Percentiles rank a stretch among this genome's conserved stretches.
These are phyloP conservation scores for Prunus persica DNA, from an alignment of 306 rosid species.

Conservation along the genomic window Prunus_persica_NCBIv2 NC_034009.1:3767001-3767500, in stretches of 20 bases:
- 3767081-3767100: slow-evolving; percentile 33
- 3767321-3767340: neutral
- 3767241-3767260: neutral
- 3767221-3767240: slow-evolving; percentile 58
- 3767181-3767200: slow-evolving; percentile 87
- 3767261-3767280: neutral
- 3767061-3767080: slow-evolving; percentile 10
- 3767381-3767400: neutral
- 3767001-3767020: slow-evolving; percentile 22
- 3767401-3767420: neutral
- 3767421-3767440: neutral
- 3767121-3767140: slow-evolving; percentile 33
- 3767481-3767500: slow-evolving; percentile 38
- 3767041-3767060: slow-evolving; percentile 28
- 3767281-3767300: slow-evolving; percentile 2
- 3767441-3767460: slow-evolving; percentile 2
- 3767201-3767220: slow-evolving; percentile 88
- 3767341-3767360: neutral
- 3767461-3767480: slow-evolving; percentile 1
- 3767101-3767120: slow-evolving; percentile 41
- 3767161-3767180: slow-evolving; percentile 81
- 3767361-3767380: neutral
- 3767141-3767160: slow-evolving; percentile 38
- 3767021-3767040: slow-evolving; percentile 24
- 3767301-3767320: slow-evolving; percentile 1